phyloP scores from a whole-genome alignment of 768 basidiomycete genomes.

The Gloeopeniophorella convolvens region DNA sequence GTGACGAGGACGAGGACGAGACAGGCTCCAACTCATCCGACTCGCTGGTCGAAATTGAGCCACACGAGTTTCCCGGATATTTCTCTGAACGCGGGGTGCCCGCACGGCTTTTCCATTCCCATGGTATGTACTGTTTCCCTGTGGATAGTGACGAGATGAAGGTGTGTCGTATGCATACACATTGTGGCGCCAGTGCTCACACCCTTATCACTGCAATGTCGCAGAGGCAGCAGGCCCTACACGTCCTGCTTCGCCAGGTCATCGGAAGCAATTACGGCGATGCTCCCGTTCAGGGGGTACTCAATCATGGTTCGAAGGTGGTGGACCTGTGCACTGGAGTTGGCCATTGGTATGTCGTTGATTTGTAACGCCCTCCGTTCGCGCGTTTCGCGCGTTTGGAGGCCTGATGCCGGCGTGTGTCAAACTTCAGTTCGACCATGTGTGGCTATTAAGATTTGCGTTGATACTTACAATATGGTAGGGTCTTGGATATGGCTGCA shows the following conservation, averaged over 20 bases:
- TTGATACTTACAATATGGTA: constrained; percentile 25
- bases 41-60: constrained; percentile 37
- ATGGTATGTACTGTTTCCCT: constrained; percentile 61
- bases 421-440: constrained; percentile 15
- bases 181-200: neutral
- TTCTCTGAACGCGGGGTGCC: constrained; percentile 48
- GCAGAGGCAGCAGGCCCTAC: constrained; percentile 17
- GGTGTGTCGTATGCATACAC: constrained; percentile 34
- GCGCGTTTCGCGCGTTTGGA: constrained; percentile 17
- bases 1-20: constrained; percentile 25
- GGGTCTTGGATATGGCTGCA: constrained; percentile 70
- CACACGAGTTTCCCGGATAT: constrained; percentile 51
- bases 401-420: neutral
- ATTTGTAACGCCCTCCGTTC: constrained; percentile 19
- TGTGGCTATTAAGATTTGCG: too few relatives aligned
- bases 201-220: neutral
- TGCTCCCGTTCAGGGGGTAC: constrained; percentile 50
- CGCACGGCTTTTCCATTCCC: constrained; percentile 59
- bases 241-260: constrained; percentile 30
- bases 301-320: constrained; percentile 42
- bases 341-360: constrained; percentile 54
- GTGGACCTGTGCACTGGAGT: constrained; percentile 76
- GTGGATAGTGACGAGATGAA: constrained; percentile 64
- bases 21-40: constrained; percentile 36
- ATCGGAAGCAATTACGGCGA: constrained; percentile 53